Percentiles rank a stretch among this genome's conserved stretches.
These are phyloP conservation scores for Oryza officinalis DNA, from an alignment of 176 grass and related monocot genomes.

Conservation along the genomic window DNA sequence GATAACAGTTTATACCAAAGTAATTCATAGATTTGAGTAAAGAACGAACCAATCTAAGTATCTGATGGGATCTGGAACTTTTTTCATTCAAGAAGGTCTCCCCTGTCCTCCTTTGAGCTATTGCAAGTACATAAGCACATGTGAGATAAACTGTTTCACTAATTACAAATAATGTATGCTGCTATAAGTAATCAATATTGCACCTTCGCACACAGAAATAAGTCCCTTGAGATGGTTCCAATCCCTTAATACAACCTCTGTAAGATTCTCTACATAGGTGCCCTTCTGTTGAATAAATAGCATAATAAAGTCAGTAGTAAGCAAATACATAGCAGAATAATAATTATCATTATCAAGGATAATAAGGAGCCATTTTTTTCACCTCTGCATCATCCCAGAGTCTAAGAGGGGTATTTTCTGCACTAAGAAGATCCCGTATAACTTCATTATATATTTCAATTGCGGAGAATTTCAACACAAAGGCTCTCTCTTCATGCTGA, in stretches of 20 bases:
- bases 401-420: conserved; percentile 64
- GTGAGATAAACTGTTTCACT: conserved; percentile 29
- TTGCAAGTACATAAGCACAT: conserved; percentile 36
- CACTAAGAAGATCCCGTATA: conserved; percentile 80
- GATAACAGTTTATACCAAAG: background rate
- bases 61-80: conserved; percentile 97
- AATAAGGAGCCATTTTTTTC: conserved; percentile 3
- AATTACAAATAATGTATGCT: conserved; percentile 15
- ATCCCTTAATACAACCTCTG: conserved; percentile 75
- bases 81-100: conserved; percentile 88
- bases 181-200: conserved; percentile 24
- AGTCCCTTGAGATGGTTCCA: conserved; percentile 87
- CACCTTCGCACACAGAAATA: conserved; percentile 93
- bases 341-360: background rate
- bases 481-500: conserved; percentile 97
- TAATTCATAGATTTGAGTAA: conserved; percentile 27
- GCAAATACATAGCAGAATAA: conserved; percentile 7
- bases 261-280: conserved; percentile 78
- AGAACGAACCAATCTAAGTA: conserved; percentile 80
- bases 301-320: conserved; percentile 21
- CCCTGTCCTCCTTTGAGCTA: conserved; percentile 84
- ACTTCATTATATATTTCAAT: conserved; percentile 99
- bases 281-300: conserved; percentile 67
- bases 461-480: conserved; percentile 90
- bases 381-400: conserved; percentile 95